phyloP scores from a whole-genome alignment of 106 monocot genomes.

The Dioscorea zingiberensis region DNA sequence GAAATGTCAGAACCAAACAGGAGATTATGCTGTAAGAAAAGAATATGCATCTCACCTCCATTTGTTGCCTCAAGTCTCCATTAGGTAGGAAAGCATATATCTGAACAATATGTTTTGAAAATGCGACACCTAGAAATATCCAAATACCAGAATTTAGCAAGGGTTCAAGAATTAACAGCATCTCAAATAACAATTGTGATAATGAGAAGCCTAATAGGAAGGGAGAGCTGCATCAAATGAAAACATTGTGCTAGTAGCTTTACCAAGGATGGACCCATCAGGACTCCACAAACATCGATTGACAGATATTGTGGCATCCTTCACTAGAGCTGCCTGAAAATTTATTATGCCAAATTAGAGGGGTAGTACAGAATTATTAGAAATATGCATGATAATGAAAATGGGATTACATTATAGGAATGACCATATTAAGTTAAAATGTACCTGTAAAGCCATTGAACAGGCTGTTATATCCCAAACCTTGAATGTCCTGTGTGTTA shows the following conservation, averaged over 20 bases:
- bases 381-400: too few species aligned
- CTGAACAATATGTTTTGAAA: constrained; percentile 95
- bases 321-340: constrained; percentile 69
- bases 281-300: constrained; percentile 97
- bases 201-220: too few species aligned
- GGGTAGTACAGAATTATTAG: too few species aligned
- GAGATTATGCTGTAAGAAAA: neutral
- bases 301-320: constrained; percentile 86
- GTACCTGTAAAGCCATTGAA: constrained; percentile 72
- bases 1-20: constrained; percentile 9
- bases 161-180: neutral
- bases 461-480: constrained; percentile 72
- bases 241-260: neutral
- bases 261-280: constrained; percentile 89
- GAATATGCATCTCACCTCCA: constrained; percentile 48
- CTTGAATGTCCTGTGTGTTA: constrained; percentile 71
- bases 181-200: neutral
- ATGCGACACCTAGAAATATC: constrained; percentile 71
- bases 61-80: constrained; percentile 75
- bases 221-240: neutral
- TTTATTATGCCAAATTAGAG: neutral
- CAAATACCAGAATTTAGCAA: neutral
- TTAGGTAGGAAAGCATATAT: constrained; percentile 71
- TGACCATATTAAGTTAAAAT: neutral
- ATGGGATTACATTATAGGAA: too few species aligned